Conservation (phyloP, 1,139 yeast species). For the Geotrichum candidum region DNA sequence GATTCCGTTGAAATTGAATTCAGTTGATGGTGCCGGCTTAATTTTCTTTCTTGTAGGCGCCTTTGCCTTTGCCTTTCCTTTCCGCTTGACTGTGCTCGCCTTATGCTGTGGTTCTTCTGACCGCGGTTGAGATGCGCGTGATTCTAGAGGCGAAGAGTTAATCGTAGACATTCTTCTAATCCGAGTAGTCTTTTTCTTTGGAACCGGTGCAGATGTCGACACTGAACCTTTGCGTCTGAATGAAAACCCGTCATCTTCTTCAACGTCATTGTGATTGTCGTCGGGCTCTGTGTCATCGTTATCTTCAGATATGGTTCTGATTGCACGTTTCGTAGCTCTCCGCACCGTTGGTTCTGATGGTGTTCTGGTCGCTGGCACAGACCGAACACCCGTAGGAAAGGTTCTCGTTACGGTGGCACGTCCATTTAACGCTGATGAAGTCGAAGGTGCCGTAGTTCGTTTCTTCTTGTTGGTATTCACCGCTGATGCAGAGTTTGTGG, state of each 20-base stretch:
- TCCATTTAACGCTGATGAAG: background rate
- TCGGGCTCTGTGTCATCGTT: constrained; percentile 3
- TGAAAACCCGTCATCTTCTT: constrained; percentile 24
- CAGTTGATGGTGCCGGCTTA: background rate
- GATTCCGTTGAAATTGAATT: constrained; percentile 1
- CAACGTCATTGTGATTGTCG: constrained; percentile 7
- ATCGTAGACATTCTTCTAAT: constrained; percentile 3
- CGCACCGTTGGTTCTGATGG: background rate
- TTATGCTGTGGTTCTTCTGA: background rate
- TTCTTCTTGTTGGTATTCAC: background rate
- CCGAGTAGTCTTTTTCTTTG: background rate
- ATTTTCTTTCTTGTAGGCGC: background rate
- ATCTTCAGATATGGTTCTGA: background rate
- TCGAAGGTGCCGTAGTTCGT: background rate
- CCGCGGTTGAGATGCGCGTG: background rate
- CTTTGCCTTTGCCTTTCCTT: background rate
- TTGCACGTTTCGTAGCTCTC: constrained; percentile 1
- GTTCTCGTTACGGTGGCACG: background rate
- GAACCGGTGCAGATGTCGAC: background rate
- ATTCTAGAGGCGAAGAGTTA: background rate
- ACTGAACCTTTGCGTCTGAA: constrained; percentile 14
- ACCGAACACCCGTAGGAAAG: background rate
- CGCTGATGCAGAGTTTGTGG: background rate
- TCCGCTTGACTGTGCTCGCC: background rate
- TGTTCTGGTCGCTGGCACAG: background rate